These are phyloP conservation scores for Blastobotrys muscicola DNA, from an alignment of 805 yeast genomes.

Conservation along the genomic window DNA sequence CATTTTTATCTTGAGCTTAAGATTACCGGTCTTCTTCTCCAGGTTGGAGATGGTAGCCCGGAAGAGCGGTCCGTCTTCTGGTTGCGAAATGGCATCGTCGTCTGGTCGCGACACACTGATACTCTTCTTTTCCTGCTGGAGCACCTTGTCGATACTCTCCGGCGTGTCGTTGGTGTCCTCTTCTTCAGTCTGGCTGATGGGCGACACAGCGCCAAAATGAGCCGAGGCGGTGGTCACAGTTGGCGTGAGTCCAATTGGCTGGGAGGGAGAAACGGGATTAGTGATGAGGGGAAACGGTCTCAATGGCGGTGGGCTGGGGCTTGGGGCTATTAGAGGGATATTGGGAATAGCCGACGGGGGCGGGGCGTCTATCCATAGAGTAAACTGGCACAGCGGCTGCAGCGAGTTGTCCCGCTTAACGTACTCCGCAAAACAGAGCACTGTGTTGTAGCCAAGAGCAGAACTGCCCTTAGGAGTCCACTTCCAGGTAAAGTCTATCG, in stretches of 20 bases:
- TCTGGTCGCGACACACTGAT: slow-evolving; percentile 22
- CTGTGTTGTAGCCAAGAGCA: slow-evolving; percentile 11
- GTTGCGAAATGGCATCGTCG: slow-evolving; percentile 24
- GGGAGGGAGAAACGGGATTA: background rate
- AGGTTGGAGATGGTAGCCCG: slow-evolving; percentile 31
- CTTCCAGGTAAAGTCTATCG: slow-evolving; percentile 25
- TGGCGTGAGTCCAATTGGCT: background rate
- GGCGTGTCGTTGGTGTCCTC: background rate
- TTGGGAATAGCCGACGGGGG: background rate
- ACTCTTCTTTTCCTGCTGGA: slow-evolving; percentile 9
- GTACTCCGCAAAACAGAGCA: slow-evolving; percentile 34
- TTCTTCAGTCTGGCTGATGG: slow-evolving; percentile 1
- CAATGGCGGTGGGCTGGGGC: slow-evolving; percentile 3
- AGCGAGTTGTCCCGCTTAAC: slow-evolving; percentile 26
- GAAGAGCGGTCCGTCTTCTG: slow-evolving; percentile 38
- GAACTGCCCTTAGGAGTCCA: slow-evolving; percentile 25
- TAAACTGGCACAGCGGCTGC: slow-evolving; percentile 24
- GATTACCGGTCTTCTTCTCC: slow-evolving; percentile 28
- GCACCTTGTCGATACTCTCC: slow-evolving; percentile 7
- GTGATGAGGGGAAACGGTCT: background rate
- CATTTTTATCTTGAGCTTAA: slow-evolving; percentile 28
- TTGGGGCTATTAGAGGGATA: slow-evolving; percentile 1
- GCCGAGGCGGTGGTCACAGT: background rate
- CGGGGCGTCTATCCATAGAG: slow-evolving; percentile 26
- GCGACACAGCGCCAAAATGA: background rate